Conservation (phyloP, 805 yeast species). For the Metschnikowia colocasiae region DNA sequence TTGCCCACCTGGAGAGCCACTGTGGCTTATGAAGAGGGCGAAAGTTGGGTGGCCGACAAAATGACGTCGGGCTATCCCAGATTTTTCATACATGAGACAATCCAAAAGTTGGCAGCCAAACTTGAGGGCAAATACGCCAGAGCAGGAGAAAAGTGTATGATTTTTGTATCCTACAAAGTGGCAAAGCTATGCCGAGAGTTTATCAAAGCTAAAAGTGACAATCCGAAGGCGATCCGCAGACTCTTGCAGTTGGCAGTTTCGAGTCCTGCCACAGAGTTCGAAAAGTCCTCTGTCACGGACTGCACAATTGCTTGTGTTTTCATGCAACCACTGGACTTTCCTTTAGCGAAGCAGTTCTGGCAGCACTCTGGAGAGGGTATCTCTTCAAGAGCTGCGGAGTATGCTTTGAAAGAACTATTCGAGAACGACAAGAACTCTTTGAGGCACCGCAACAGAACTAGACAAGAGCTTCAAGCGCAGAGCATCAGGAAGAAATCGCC, state of each 20-base stretch:
- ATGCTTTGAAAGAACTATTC: conserved; percentile 60
- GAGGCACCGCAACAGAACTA: conserved; percentile 18
- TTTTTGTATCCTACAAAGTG: conserved; percentile 72
- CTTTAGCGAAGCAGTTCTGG: conserved; percentile 85
- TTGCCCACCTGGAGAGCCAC: conserved; percentile 94
- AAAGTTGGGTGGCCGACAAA: conserved; percentile 68
- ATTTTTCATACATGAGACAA: conserved; percentile 63
- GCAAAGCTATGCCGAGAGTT: conserved; percentile 87
- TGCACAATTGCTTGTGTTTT: conserved; percentile 77
- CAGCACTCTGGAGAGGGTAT: conserved; percentile 98
- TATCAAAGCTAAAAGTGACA: conserved; percentile 42
- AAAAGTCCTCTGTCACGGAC: conserved; percentile 56
- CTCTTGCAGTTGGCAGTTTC: conserved; percentile 72
- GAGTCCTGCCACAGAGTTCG: conserved; percentile 58
- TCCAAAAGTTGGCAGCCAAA: conserved; percentile 51
- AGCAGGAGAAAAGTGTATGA: conserved; percentile 67
- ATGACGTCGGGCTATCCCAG: conserved; percentile 91
- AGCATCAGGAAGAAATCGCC: conserved; percentile 31
- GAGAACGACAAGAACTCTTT: conserved; percentile 16
- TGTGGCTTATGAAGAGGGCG: conserved; percentile 89
- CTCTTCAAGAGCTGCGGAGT: conserved; percentile 86
- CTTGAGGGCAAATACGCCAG: conserved; percentile 72
- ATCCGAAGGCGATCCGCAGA: conserved; percentile 38
- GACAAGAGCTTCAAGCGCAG: conserved; percentile 36
- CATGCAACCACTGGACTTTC: conserved; percentile 55